Percentiles rank a stretch among this genome's conserved stretches.
Conservation (phyloP, 108 stramenopile species). For the Ochromonas danica region DNA sequence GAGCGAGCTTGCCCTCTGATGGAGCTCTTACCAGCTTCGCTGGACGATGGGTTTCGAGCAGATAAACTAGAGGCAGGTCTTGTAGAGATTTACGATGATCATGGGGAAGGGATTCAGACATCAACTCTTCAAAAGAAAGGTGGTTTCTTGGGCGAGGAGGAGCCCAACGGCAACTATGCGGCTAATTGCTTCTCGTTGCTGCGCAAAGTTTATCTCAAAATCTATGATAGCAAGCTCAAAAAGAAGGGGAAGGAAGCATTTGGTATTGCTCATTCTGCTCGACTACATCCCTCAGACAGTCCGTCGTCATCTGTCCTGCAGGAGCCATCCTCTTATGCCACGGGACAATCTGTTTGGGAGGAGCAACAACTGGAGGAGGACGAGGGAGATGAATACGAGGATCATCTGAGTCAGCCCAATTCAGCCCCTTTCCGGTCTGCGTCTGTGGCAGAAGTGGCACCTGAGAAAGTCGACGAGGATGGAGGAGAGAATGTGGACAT, state of each 20-base stretch:
- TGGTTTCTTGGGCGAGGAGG: no score
- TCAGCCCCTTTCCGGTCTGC: no score
- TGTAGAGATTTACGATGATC: neutral
- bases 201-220: conserved; percentile 9
- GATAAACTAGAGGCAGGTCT: neutral
- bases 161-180: conserved; percentile 9
- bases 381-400: neutral
- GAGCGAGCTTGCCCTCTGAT: conserved; percentile 20
- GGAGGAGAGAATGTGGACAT: neutral
- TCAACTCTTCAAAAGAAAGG: neutral
- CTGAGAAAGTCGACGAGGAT: neutral
- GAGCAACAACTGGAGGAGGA: no score
- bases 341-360: neutral
- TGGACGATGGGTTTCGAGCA: neutral
- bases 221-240: neutral
- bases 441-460: neutral
- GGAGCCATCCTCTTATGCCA: neutral
- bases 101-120: neutral
- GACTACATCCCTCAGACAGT: no score
- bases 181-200: neutral
- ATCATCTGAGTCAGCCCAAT: no score
- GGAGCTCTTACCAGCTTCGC: neutral
- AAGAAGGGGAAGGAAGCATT: neutral
- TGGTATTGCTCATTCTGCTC: neutral
- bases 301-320: neutral